These are phyloP conservation scores for Nannizziopsis arthrosporioides DNA, from an alignment of 2,329 filamentous ascomycete genomes.

Conservation along the genomic window DNA sequence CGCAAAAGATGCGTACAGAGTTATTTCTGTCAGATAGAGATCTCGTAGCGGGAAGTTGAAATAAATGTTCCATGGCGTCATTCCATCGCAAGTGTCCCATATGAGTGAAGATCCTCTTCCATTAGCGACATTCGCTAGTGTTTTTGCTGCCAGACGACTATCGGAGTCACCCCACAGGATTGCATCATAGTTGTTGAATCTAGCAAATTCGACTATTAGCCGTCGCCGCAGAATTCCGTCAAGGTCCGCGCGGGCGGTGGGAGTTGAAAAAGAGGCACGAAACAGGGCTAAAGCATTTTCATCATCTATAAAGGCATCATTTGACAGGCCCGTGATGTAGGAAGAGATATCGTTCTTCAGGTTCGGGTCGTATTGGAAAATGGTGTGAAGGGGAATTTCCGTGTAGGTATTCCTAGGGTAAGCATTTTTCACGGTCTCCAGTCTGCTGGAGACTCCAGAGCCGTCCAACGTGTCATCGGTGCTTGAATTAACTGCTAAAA, in stretches of 20 bases:
- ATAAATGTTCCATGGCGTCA: slow-evolving; percentile 44
- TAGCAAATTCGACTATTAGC: slow-evolving; percentile 56
- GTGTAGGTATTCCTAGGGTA: slow-evolving; percentile 59
- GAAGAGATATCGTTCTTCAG: slow-evolving; percentile 25
- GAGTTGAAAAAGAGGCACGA: slow-evolving; percentile 53
- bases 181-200: slow-evolving; percentile 49
- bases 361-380: slow-evolving; percentile 38
- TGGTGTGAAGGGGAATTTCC: slow-evolving; percentile 51
- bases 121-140: slow-evolving; percentile 79
- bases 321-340: slow-evolving; percentile 22
- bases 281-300: slow-evolving; percentile 43
- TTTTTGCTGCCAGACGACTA: slow-evolving; percentile 73
- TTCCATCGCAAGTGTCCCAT: slow-evolving; percentile 69
- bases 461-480: slow-evolving; percentile 18
- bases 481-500: slow-evolving; percentile 34
- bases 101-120: slow-evolving; percentile 75
- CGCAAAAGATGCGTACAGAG: slow-evolving; percentile 50
- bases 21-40: slow-evolving; percentile 67
- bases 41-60: slow-evolving; percentile 79
- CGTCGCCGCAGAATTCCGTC: slow-evolving; percentile 58
- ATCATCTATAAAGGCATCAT: slow-evolving; percentile 23
- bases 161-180: slow-evolving; percentile 79
- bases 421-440: slow-evolving; percentile 40
- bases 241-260: slow-evolving; percentile 66
- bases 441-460: slow-evolving; percentile 21